Evolutionary conservation across 148 eudicot genomes (phyloP).

Genomic region (Spergularia marina): DNA sequence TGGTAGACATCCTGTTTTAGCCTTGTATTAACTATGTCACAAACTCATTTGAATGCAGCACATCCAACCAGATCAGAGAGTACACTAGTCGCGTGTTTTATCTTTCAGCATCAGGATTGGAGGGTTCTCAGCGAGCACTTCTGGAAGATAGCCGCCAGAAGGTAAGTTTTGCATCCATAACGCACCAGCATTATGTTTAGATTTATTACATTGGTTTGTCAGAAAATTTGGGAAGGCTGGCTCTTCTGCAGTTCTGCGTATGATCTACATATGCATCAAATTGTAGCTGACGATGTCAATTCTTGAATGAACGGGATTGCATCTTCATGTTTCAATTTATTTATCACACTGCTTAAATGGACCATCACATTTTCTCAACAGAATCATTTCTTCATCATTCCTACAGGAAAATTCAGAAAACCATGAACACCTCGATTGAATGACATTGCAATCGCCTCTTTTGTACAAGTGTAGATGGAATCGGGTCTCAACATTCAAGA

Average conservation of each 20-base stretch:
- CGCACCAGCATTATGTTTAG: neutral
- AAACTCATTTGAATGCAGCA: constrained; percentile 39
- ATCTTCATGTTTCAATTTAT: constrained; percentile 1
- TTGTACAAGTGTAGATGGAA: constrained; percentile 13
- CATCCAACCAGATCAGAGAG: constrained; percentile 50
- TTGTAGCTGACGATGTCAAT: too few relatives aligned
- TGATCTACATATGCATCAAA: too few relatives aligned
- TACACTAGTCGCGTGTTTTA: constrained; percentile 37
- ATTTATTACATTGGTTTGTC: neutral
- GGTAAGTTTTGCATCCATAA: constrained; percentile 8
- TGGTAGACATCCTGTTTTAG: neutral
- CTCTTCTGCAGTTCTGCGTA: too few relatives aligned
- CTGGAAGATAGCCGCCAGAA: constrained; percentile 19
- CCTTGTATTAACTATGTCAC: neutral
- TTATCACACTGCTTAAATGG: neutral
- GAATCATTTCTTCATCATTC: neutral
- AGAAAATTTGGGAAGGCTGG: neutral
- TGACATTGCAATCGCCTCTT: neutral
- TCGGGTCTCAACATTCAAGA: neutral
- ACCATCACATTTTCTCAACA: neutral
- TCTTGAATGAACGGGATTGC: neutral
- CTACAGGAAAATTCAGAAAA: constrained; percentile 25
- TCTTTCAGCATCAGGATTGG: constrained; percentile 21
- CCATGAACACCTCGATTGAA: constrained; percentile 29
- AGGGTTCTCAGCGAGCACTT: constrained; percentile 18